phyloP scores from a whole-genome alignment of 1,284 basidiomycete genomes.

The Spongiforma sp. region DNA sequence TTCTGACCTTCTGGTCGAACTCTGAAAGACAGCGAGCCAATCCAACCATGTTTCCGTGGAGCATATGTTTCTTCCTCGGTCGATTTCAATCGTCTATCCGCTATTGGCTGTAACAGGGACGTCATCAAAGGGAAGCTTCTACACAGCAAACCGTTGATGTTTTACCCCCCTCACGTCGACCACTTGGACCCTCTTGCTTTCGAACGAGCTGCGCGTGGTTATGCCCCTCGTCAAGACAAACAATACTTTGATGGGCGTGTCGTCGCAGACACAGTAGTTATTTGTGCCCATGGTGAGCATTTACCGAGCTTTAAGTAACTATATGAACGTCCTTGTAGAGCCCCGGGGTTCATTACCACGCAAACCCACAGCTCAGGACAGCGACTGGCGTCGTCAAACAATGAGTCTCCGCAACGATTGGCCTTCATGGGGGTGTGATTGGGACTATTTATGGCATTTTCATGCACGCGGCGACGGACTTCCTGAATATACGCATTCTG shows the following conservation, averaged over 20 bases:
- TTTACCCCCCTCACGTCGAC: slow-evolving; percentile 7
- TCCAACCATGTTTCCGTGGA: background rate
- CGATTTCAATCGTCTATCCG: background rate
- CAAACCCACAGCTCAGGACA: background rate
- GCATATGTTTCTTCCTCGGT: background rate
- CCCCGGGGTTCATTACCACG: background rate
- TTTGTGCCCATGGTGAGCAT: background rate
- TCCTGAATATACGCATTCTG: background rate
- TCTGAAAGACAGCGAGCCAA: background rate
- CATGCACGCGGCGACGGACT: background rate
- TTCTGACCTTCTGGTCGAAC: background rate
- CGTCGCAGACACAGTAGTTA: background rate
- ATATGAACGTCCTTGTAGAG: background rate
- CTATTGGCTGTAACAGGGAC: background rate
- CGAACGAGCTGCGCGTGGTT: slow-evolving; percentile 1
- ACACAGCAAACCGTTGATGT: slow-evolving; percentile 6
- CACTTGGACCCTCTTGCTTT: background rate
- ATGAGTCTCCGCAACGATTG: background rate
- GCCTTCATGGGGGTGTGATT: slow-evolving; percentile 6
- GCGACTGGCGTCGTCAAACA: background rate
- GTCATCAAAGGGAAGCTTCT: background rate
- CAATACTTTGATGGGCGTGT: background rate
- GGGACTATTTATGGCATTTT: slow-evolving; percentile 6
- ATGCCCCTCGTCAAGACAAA: background rate
- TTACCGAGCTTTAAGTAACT: too few relatives aligned